Evolutionary conservation across 257 asterid genomes (phyloP), one percentile per base, ranked within the genome.

Genomic region (Primulina eburnea): DNA sequence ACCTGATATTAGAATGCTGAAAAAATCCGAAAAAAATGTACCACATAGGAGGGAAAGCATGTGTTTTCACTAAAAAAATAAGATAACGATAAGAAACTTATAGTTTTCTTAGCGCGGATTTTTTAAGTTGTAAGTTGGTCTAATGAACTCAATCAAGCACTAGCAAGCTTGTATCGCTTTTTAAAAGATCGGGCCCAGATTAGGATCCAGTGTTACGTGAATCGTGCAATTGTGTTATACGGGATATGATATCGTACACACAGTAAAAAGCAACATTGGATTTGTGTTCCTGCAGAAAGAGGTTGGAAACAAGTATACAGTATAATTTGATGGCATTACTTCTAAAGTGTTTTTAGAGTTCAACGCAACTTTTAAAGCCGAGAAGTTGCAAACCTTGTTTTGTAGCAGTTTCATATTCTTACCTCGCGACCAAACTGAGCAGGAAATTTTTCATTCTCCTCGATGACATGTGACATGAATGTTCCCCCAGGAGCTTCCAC

Each of bases 341-440:
- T 30, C 1, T 30, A 30, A 30, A 30, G 33, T 30, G 2, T 30
- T 30, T 30, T 30, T 30, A 30, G 33, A 30, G 33, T 30, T 30
- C 33, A 38, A 21, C 24, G 24, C 38, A 34, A 58, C 21, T 71
- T 32, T 7, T 64, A 60, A 30, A 6, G 24, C 35, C 59, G 56
- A 66, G 37, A 68, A 52, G 40, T 64, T 57, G 33, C 16, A 71
- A 47, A 65, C 32, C 38, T 14, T 59, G 26, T 24, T 20, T 35
- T 53, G n/a, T 29, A 71, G 32, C 35, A 33, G 43, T 56, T 53
- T 73, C 75, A 64, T n/a, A 72, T 60, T 50, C 79, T 75, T 83
- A 93, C 99, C 90, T 93, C 97, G 20, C 99, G 97, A 17, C 99
- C 99, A 80, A 93, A 93, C 80, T 93, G 99, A 70, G 71, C 78